These are phyloP conservation scores for Hypoxylon sp. DNA, from an alignment of 2,329 filamentous ascomycete species.

Conservation along the genomic window DNA sequence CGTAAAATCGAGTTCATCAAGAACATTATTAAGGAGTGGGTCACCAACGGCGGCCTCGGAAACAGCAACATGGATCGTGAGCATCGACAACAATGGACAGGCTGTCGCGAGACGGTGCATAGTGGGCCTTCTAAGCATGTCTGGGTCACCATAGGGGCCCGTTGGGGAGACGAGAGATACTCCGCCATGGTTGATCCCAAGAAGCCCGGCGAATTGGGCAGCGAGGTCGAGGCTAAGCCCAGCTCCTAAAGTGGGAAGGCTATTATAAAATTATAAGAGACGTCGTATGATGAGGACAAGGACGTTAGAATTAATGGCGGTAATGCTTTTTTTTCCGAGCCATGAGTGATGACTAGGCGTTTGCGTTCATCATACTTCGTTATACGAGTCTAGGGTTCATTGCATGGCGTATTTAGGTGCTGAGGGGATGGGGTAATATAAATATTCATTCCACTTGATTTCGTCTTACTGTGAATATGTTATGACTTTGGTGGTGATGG, in stretches of 20 bases:
- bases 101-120: slow-evolving; percentile 69
- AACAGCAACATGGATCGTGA: slow-evolving; percentile 72
- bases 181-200: slow-evolving; percentile 70
- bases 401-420: slow-evolving; percentile 45
- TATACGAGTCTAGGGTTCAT: slow-evolving; percentile 34
- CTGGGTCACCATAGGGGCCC: slow-evolving; percentile 77
- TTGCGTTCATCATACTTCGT: slow-evolving; percentile 38
- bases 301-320: slow-evolving; percentile 7
- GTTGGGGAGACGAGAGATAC: slow-evolving; percentile 70
- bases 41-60: slow-evolving; percentile 77
- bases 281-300: neutral
- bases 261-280: slow-evolving; percentile 2
- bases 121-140: slow-evolving; percentile 73
- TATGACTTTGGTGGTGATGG: neutral
- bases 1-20: slow-evolving; percentile 82
- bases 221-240: slow-evolving; percentile 65
- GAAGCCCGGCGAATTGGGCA: slow-evolving; percentile 67
- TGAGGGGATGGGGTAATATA: slow-evolving; percentile 38
- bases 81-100: slow-evolving; percentile 70
- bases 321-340: slow-evolving; percentile 25
- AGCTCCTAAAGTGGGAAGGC: slow-evolving; percentile 19
- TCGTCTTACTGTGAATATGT: neutral
- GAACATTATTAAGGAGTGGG: slow-evolving; percentile 79
- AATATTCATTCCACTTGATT: slow-evolving; percentile 20
- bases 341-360: slow-evolving; percentile 47